Evolutionary conservation across 2,329 filamentous ascomycete species (phyloP).

Genomic region (Aquanectria penicillioides): DNA sequence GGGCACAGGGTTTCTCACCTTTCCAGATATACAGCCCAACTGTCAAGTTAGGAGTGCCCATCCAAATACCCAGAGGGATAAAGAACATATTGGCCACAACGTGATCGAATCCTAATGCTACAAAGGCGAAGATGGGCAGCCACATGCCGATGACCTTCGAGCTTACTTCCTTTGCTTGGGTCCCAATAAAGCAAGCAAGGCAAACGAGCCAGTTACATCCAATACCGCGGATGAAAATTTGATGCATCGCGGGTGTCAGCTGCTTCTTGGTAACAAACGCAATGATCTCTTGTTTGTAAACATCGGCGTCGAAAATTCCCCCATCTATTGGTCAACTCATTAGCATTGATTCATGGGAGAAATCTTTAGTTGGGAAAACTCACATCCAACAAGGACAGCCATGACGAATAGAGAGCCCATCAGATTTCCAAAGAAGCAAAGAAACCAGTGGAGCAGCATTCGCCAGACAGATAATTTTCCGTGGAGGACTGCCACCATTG

Average conservation of each 20-base stretch:
- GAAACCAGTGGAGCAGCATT: conserved; percentile 50
- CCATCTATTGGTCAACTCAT: conserved; percentile 47
- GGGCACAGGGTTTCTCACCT: conserved; percentile 35
- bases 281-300: conserved; percentile 56
- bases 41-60: conserved; percentile 53
- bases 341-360: not conserved
- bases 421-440: conserved; percentile 61
- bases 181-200: conserved; percentile 59
- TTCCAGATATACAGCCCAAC: conserved; percentile 67
- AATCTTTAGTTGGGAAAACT: not conserved
- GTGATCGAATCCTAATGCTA: conserved; percentile 63
- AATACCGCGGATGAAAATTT: conserved; percentile 64
- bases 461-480: conserved; percentile 29
- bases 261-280: conserved; percentile 60
- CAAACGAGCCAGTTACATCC: conserved; percentile 69
- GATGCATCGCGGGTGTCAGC: conserved; percentile 58
- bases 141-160: conserved; percentile 66
- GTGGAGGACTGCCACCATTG: conserved; percentile 34
- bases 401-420: conserved; percentile 60
- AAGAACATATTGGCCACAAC: conserved; percentile 68
- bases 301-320: conserved; percentile 53
- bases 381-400: conserved; percentile 55
- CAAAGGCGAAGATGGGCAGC: conserved; percentile 66
- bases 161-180: conserved; percentile 60
- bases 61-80: conserved; percentile 61